Base-by-base conservation (phyloP, 176 grass and related monocot genomes). In the Musa beccarii region DNA sequence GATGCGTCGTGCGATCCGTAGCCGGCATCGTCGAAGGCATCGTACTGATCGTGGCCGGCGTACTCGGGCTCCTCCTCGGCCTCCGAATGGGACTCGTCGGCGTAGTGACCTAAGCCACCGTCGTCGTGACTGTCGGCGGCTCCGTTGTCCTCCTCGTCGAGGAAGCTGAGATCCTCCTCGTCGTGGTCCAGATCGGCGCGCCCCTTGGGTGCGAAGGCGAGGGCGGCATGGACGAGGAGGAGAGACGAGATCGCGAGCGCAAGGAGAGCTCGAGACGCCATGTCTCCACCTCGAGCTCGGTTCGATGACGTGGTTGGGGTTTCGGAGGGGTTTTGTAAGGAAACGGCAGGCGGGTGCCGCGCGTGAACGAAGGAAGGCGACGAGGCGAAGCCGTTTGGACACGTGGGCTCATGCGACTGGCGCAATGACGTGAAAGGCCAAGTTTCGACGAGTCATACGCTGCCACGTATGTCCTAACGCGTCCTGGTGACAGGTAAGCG, bases 141-240 rank as follows among this genome's bases (percentile, higher is more conserved):
- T 66, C 2, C 77, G 49, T 24, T 78, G 69, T 83, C 83, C 55
- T 53, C 77, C 77, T 62, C 79, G 49, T 62, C 79, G 69, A 80
- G 79, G 69, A 80, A 80, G 69, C 57, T 73, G 49, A 80, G 79
- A 49, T 64, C 68, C 55, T 80, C 79, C 9, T 80, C 79, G 2
- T 53, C 49, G 34, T 34, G 29, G 22, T 90, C 88, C 59, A 65
- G 34, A 65, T 81, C 83, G 74, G 22, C 63, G 49, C 65, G 76
- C 5, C 83, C 84, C 68, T 81, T 75, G 69, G 56, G 17, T 64
- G 78, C 75, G 54, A 76, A 63, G 61, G 78, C 17, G 22, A 66
- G 12, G 55, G 61, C 17, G 69, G 59, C 4, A 12, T 78, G 51
- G 14, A 71, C 70, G 20, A 79, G 72, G 49, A 81, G 25, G 34